Conservation (phyloP, 2,329 filamentous ascomycete genomes). For the Trichophyton verrucosum region DNA sequence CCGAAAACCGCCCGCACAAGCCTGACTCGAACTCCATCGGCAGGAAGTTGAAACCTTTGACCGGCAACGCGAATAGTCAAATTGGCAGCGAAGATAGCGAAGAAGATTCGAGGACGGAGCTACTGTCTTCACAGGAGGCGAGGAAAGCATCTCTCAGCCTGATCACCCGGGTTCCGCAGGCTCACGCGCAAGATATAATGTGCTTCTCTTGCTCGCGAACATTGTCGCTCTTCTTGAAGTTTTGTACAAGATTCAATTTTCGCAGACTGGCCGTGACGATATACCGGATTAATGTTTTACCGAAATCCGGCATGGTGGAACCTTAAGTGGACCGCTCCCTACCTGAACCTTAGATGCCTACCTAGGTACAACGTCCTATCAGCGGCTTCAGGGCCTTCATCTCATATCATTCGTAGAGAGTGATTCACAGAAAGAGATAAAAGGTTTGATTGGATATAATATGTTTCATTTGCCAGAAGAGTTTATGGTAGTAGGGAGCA, state of each 20-base stretch:
- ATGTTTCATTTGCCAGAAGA: background rate
- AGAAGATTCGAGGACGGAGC: constrained; percentile 48
- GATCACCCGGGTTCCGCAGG: constrained; percentile 8
- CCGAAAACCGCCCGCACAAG: background rate
- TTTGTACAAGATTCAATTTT: background rate
- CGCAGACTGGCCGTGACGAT: background rate
- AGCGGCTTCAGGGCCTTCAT: too few species aligned
- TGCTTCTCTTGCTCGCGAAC: background rate
- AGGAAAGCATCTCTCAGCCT: constrained; percentile 28
- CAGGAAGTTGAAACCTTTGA: background rate
- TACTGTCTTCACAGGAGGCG: constrained; percentile 23
- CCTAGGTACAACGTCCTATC: too few species aligned
- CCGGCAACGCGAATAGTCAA: constrained; percentile 42
- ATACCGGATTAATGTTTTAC: background rate
- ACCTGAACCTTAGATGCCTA: too few species aligned
- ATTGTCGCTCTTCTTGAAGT: background rate
- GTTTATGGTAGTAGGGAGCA: background rate
- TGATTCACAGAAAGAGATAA: background rate
- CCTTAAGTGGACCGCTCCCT: too few species aligned
- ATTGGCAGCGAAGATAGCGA: constrained; percentile 60
- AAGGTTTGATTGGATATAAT: background rate
- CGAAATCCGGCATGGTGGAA: background rate
- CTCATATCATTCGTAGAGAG: background rate
- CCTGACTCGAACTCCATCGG: background rate
- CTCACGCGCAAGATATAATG: constrained; percentile 11